A percentile compares a stretch with the other conserved stretches of the same genome.
These are phyloP conservation scores for Penicillium turbatum DNA, from an alignment of 495 filamentous ascomycete genomes.

Conservation along the genomic window DNA sequence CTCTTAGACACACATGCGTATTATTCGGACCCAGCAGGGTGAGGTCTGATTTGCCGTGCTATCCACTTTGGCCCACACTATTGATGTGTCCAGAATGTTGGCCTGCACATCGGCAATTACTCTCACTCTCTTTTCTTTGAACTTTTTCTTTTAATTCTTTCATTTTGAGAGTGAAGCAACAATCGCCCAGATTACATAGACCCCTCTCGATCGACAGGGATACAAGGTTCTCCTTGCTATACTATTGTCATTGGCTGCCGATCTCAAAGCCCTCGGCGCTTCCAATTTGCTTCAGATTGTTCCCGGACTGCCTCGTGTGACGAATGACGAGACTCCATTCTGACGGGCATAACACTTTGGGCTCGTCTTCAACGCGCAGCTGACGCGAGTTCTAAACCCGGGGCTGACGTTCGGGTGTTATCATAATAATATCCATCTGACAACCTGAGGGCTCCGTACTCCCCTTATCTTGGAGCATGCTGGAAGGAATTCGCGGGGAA, in stretches of 20 bases:
- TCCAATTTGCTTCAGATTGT: conserved; percentile 28
- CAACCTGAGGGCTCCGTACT: conserved; percentile 12
- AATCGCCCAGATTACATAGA: background rate
- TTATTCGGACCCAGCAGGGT: conserved; percentile 14
- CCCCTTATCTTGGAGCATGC: conserved; percentile 10
- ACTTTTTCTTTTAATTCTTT: background rate
- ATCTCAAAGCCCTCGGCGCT: conserved; percentile 30
- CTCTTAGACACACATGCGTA: conserved; percentile 17
- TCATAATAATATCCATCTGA: conserved; percentile 2
- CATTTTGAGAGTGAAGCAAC: background rate
- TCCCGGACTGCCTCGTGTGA: conserved; percentile 14
- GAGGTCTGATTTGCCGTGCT: conserved; percentile 14
- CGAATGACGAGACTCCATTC: conserved; percentile 22
- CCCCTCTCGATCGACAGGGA: conserved; percentile 19
- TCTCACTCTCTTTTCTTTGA: background rate
- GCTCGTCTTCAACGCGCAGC: conserved; percentile 12
- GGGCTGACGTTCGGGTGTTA: conserved; percentile 16
- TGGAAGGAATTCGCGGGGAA: conserved; percentile 19
- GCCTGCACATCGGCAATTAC: background rate
- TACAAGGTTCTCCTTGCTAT: conserved; percentile 19
- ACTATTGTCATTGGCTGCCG: conserved; percentile 17
- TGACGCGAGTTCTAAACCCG: conserved; percentile 11
- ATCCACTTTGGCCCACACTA: conserved; percentile 14
- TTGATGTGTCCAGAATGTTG: conserved; percentile 4
- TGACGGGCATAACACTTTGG: conserved; percentile 9